phyloP scores from a whole-genome alignment of 129 eudicot species.

The Dittrichia graveolens region DNA sequence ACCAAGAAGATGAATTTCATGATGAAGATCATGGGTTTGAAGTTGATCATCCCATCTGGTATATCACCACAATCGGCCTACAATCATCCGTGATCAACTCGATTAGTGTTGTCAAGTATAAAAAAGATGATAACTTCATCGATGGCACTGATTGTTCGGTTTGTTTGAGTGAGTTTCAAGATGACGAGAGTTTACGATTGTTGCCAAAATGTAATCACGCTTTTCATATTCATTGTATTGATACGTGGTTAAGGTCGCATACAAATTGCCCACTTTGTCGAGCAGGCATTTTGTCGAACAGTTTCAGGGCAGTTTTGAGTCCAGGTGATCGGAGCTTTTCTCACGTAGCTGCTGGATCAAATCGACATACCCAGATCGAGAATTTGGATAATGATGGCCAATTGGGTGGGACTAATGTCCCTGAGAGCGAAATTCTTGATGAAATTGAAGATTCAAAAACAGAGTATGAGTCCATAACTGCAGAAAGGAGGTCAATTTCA shows the following conservation, averaged over 20 bases:
- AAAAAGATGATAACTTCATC: constrained; percentile 41
- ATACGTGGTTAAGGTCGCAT: constrained; percentile 73
- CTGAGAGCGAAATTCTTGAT: constrained; percentile 11
- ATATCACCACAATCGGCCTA: constrained; percentile 58
- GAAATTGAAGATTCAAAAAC: constrained; percentile 36
- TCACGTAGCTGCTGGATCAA: background rate
- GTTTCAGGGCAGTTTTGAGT: constrained; percentile 20
- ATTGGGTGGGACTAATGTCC: constrained; percentile 16
- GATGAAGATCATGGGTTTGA: constrained; percentile 39
- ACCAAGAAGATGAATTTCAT: constrained; percentile 22
- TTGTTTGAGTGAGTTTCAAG: constrained; percentile 62
- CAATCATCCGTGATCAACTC: constrained; percentile 58
- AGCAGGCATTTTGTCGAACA: constrained; percentile 45
- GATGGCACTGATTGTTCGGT: constrained; percentile 71
- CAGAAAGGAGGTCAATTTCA: constrained; percentile 40
- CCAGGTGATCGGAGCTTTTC: constrained; percentile 28
- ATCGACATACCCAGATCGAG: constrained; percentile 20
- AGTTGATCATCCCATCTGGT: constrained; percentile 68
- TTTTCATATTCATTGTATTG: constrained; percentile 65
- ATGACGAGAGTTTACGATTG: constrained; percentile 51
- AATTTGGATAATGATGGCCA: constrained; percentile 25
- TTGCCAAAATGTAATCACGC: constrained; percentile 79
- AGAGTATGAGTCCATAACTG: constrained; percentile 24
- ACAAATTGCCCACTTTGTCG: constrained; percentile 73
- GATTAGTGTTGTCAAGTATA: constrained; percentile 41